Base-by-base conservation (phyloP, 1,139 yeast species). In the Diutina scorzettiae region DNA sequence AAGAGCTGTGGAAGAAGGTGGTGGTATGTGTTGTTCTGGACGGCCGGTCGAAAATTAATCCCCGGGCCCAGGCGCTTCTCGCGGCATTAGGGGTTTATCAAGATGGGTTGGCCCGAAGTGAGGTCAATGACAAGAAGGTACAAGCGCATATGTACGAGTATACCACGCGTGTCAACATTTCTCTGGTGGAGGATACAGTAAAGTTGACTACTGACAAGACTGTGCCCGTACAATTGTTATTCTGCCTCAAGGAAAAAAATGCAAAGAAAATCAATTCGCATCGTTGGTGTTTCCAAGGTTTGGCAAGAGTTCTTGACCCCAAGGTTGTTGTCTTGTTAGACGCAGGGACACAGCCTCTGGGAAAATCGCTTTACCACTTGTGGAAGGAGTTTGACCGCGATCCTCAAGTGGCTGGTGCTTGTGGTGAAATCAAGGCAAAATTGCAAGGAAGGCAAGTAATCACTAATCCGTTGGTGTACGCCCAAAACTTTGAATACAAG, bases 241-340 rank as follows among this genome's bases (percentile, higher is more conserved):
- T 69, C 48, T 68, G 73, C 46, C 60, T 69, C 49, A 69, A 69
- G 51, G 74, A 69, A 52, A 58, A 60, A 41, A 69, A 69, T 49
- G 71, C 73, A 16, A 68, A 68, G 47, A 69, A 69, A 51, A 69
- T 69, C 50, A 69, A 69, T 48, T 66, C 72, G 32, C 74, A 69
- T 51, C 58, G 74, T 51, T 69, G 74, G 74, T 69, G 73, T 53
- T 67, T 69, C 56, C 72, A 69, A 52, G 73, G 73, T 14, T 56
- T 69, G 41, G 66, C 71, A 29, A 67, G 64, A 49, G 66, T 66
- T 6, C 57, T 69, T 43, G 64, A 68, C 43, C 74, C 74, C 2
- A 63, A 61, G 40, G 56, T 66, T 32, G 72, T 69, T 5, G 58
- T 69, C 6, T 58, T 69, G 40, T 57, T 69, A 40, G 74, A 69